A percentile compares a stretch with the other conserved stretches of the same genome.
phyloP scores from a whole-genome alignment of 2,329 filamentous ascomycete genomes.

The Colletotrichum sansevieriae region DNA sequence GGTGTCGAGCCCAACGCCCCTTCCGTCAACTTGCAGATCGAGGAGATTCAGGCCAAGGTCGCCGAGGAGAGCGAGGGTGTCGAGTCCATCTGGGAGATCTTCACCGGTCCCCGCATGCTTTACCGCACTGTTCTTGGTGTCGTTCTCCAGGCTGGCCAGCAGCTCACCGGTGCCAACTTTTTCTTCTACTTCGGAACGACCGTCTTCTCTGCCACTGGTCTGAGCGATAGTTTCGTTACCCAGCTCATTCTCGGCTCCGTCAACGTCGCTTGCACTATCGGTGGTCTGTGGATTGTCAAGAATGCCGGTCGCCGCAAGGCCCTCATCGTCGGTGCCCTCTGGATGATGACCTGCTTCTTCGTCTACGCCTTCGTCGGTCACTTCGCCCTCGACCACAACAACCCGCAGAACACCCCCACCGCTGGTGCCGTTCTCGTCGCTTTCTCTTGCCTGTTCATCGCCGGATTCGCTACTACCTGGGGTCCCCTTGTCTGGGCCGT shows the following conservation, averaged over 20 bases:
- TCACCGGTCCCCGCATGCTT: slow-evolving; percentile 75
- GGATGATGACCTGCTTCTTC: slow-evolving; percentile 69
- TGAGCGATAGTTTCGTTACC: slow-evolving; percentile 74
- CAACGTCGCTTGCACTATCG: slow-evolving; percentile 76
- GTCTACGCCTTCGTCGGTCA: slow-evolving; percentile 63
- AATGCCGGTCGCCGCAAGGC: slow-evolving; percentile 73
- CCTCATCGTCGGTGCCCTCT: slow-evolving; percentile 72
- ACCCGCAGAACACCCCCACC: slow-evolving; percentile 59
- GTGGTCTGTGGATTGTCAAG: slow-evolving; percentile 74
- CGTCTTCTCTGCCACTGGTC: slow-evolving; percentile 75
- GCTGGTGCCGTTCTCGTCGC: slow-evolving; percentile 73
- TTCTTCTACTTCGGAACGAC: slow-evolving; percentile 77
- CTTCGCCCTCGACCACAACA: slow-evolving; percentile 55
- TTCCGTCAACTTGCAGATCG: slow-evolving; percentile 61
- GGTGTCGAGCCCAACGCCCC: slow-evolving; percentile 55
- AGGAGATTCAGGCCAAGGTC: slow-evolving; percentile 65
- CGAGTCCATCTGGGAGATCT: slow-evolving; percentile 69
- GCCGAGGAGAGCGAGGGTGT: slow-evolving; percentile 60
- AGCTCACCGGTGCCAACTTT: slow-evolving; percentile 77
- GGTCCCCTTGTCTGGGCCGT: slow-evolving; percentile 77
- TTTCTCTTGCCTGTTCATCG: slow-evolving; percentile 78
- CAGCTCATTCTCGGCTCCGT: slow-evolving; percentile 77
- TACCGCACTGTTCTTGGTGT: slow-evolving; percentile 75
- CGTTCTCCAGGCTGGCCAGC: slow-evolving; percentile 73
- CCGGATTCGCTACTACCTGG: slow-evolving; percentile 77